phyloP scores from a whole-genome alignment of 768 basidiomycete genomes.

The Lepiota brunneoincarnata region DNA sequence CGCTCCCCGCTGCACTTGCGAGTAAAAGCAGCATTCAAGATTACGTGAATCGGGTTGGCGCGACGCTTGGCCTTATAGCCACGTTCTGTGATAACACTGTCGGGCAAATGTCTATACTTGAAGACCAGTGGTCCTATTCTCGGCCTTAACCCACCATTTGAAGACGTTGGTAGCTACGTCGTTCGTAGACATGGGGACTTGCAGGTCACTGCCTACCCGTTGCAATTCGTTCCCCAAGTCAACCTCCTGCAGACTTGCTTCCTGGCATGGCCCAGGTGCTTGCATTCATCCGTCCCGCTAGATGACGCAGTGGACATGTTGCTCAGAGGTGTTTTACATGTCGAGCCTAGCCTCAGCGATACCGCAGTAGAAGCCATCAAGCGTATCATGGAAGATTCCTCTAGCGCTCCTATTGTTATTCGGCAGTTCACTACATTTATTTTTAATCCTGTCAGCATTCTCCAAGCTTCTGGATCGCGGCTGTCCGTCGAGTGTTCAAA shows the following conservation, averaged over 20 bases:
- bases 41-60: conserved; percentile 65
- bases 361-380: conserved; percentile 66
- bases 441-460: conserved; percentile 62
- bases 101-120: conserved; percentile 78
- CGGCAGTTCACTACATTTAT: conserved; percentile 67
- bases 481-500: conserved; percentile 66
- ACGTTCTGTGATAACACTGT: conserved; percentile 59
- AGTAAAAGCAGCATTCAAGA: conserved; percentile 68
- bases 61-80: conserved; percentile 55
- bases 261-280: conserved; percentile 81
- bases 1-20: conserved; percentile 51
- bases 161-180: conserved; percentile 67
- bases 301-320: conserved; percentile 74
- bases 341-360: conserved; percentile 74
- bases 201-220: conserved; percentile 64
- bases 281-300: conserved; percentile 54
- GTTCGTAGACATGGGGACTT: conserved; percentile 68
- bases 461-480: conserved; percentile 61
- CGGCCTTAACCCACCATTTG: conserved; percentile 57
- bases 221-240: conserved; percentile 57
- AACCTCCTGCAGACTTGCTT: conserved; percentile 73
- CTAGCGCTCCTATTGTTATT: conserved; percentile 55
- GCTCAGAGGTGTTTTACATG: conserved; percentile 78
- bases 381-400: conserved; percentile 65
- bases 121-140: conserved; percentile 75